phyloP scores from a whole-genome alignment of 352 stramenopile species.

The Elongisporangium prolatum region DNA sequence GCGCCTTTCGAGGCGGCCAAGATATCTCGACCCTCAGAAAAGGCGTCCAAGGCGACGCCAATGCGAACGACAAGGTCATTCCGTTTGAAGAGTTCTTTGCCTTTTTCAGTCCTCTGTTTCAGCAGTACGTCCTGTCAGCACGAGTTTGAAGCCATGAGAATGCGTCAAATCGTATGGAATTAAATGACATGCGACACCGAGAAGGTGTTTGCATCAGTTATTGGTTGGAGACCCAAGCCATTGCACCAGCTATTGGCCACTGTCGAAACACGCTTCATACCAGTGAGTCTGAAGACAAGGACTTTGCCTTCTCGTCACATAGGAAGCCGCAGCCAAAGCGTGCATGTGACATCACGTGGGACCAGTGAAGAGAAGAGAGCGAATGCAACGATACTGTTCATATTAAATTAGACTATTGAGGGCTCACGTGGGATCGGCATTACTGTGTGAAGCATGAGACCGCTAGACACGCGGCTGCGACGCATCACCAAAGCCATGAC shows the following conservation, averaged over 20 bases:
- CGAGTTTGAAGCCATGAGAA: not conserved
- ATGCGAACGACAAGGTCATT: constrained; percentile 48
- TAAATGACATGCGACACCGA: no score
- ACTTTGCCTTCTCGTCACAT: no score
- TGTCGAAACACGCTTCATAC: no score
- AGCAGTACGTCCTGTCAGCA: not conserved
- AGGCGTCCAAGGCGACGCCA: constrained; percentile 27
- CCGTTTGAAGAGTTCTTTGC: constrained; percentile 36
- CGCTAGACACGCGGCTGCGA: not conserved
- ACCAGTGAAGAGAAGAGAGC: no score
- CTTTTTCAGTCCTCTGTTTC: constrained; percentile 48
- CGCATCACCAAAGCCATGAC: not conserved
- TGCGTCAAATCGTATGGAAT: no score
- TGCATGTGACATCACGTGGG: no score
- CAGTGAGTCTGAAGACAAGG: no score
- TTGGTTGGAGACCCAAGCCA: no score
- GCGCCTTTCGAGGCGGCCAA: constrained; percentile 10
- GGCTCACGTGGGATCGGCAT: not conserved
- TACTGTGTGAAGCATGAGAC: not conserved
- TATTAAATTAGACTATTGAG: not conserved
- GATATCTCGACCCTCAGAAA: constrained; percentile 5
- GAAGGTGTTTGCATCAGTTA: no score
- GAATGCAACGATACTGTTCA: not conserved
- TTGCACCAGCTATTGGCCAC: no score
- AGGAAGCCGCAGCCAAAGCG: no score